Conservation (phyloP, 345 rosid species). For the Garcia nutans region DNA sequence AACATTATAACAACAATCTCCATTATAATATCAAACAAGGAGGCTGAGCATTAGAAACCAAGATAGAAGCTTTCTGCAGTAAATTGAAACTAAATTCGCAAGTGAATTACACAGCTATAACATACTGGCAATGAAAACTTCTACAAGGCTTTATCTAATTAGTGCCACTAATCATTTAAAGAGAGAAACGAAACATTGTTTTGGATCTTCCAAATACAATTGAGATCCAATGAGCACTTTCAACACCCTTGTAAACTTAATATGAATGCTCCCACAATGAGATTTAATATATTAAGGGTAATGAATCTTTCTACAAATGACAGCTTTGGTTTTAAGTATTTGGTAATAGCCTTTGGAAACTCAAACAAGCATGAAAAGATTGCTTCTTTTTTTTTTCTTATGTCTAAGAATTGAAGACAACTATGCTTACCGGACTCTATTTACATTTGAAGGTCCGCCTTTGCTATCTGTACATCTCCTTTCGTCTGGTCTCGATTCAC, state of each 20-base stretch:
- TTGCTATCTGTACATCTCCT: slow-evolving; percentile 51
- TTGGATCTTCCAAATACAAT: not conserved
- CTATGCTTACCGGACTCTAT: slow-evolving; percentile 47
- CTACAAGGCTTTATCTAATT: not conserved
- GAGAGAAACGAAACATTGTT: no score
- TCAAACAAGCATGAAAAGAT: slow-evolving; percentile 23
- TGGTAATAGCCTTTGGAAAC: not conserved
- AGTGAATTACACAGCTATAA: not conserved
- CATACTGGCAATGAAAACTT: not conserved
- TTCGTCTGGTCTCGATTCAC: slow-evolving; percentile 32
- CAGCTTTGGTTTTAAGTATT: not conserved
- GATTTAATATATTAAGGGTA: not conserved
- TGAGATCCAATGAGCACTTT: not conserved
- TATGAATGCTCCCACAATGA: not conserved
- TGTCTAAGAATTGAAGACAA: slow-evolving; percentile 22
- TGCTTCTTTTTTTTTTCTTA: slow-evolving; percentile 28
- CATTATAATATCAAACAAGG: not conserved
- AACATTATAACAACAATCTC: no score
- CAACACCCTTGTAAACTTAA: not conserved
- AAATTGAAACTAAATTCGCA: not conserved
- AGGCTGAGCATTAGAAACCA: not conserved
- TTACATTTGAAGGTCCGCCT: slow-evolving; percentile 51
- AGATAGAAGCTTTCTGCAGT: not conserved
- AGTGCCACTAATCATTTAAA: not conserved
- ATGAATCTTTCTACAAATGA: not conserved